phyloP scores from a whole-genome alignment of 2,329 filamentous ascomycete species.

The Trichophyton simii region DNA sequence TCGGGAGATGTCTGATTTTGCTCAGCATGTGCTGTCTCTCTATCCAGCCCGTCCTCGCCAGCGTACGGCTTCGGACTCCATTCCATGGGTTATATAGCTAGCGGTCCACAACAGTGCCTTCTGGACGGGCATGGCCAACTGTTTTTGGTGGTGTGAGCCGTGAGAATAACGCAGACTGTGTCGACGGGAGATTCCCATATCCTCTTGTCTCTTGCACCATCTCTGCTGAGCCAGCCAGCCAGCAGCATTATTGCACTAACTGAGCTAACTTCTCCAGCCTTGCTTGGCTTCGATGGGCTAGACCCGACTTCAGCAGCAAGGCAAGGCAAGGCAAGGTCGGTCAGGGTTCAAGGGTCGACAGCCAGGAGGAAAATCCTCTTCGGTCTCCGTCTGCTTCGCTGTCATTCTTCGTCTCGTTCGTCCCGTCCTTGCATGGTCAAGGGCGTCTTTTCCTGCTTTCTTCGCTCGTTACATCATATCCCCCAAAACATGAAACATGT shows the following conservation, averaged over 20 bases:
- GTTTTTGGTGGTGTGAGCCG: constrained; percentile 52
- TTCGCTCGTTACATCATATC: neutral
- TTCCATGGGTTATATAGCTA: constrained; percentile 42
- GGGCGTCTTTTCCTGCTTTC: neutral
- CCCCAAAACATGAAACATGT: neutral
- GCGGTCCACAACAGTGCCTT: constrained; percentile 31
- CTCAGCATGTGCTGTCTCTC: constrained; percentile 33
- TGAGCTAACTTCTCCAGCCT: neutral
- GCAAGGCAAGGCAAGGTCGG: no score
- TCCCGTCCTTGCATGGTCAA: neutral
- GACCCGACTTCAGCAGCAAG: neutral
- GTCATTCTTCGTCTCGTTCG: neutral
- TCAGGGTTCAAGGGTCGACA: no score
- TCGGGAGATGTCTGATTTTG: constrained; percentile 42
- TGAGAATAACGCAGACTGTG: constrained; percentile 42
- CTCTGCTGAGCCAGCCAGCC: neutral
- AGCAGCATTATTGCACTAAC: neutral
- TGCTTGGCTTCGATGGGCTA: neutral
- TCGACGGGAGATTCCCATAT: constrained; percentile 37
- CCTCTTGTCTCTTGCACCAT: constrained; percentile 1
- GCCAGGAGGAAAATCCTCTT: no score
- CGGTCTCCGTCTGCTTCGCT: no score
- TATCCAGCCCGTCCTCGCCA: constrained; percentile 18
- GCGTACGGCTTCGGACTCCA: constrained; percentile 51
- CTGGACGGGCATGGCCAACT: constrained; percentile 50